Percentiles rank a stretch among this genome's conserved stretches.
phyloP scores from a whole-genome alignment of 257 asterid genomes.

The Solanum habrochaites region DNA sequence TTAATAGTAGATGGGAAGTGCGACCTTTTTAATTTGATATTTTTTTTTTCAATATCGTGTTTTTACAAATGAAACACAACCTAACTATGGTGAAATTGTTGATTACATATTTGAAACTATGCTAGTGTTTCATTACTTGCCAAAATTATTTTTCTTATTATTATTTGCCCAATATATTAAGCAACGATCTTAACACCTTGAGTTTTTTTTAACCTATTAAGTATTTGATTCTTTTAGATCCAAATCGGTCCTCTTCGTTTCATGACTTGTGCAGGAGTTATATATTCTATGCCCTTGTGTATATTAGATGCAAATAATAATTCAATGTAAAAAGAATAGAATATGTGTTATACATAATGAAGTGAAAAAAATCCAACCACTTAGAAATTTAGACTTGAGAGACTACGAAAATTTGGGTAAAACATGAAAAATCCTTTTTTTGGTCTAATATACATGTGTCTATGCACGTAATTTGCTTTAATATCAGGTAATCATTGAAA shows the following conservation, averaged over 20 bases:
- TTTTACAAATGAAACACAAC: neutral
- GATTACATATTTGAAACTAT: neutral
- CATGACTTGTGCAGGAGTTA: neutral
- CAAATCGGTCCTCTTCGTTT: too few species aligned
- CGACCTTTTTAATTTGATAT: neutral
- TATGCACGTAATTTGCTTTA: neutral
- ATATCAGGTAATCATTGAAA: too few species aligned
- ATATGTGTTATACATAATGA: too few species aligned
- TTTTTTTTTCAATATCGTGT: neutral
- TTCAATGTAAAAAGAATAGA: neutral
- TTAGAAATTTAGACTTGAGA: neutral
- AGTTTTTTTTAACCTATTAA: too few species aligned
- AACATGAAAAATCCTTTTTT: too few species aligned
- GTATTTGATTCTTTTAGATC: neutral
- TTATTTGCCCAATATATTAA: neutral
- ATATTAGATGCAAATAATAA: neutral
- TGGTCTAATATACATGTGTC: too few species aligned
- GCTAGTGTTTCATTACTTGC: neutral
- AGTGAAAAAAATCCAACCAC: neutral
- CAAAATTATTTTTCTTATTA: too few species aligned
- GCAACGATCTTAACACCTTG: neutral
- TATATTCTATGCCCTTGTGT: neutral
- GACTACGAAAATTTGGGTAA: neutral
- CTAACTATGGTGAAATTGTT: too few species aligned
- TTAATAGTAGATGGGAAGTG: neutral